Conservation (phyloP, 768 basidiomycete species). For the Tricholoma matsutake region DNA sequence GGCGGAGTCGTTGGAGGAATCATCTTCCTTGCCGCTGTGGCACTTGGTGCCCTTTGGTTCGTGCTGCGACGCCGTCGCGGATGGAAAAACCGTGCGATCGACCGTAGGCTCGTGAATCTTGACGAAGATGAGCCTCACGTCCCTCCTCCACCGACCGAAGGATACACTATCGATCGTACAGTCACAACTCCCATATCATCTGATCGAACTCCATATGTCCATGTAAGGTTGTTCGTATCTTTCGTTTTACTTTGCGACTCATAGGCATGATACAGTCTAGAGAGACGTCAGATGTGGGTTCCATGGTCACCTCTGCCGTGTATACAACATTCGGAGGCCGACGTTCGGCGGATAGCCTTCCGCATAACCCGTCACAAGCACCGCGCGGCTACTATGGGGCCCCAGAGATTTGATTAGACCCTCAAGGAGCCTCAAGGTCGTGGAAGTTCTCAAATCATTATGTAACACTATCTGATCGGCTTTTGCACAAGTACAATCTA, state of each 20-base stretch:
- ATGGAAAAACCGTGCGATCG: slow-evolving; percentile 4
- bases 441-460: no score
- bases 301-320: slow-evolving; percentile 25
- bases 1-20: slow-evolving; percentile 59
- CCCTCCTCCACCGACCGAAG: slow-evolving; percentile 8
- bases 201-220: slow-evolving; percentile 1
- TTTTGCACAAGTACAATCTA: no score
- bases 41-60: slow-evolving; percentile 38
- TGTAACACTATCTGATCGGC: no score
- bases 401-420: slow-evolving; percentile 26
- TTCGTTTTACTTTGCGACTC: not conserved
- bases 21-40: slow-evolving; percentile 38
- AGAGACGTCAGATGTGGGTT: slow-evolving; percentile 20
- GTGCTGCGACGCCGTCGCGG: slow-evolving; percentile 17
- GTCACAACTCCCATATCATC: slow-evolving; percentile 12
- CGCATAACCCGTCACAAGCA: slow-evolving; percentile 15
- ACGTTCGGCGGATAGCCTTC: slow-evolving; percentile 30
- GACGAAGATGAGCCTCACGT: slow-evolving; percentile 12
- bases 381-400: slow-evolving; percentile 29
- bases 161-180: not conserved
- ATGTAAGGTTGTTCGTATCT: not conserved
- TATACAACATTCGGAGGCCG: slow-evolving; percentile 27
- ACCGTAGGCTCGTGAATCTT: slow-evolving; percentile 9
- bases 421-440: not conserved
- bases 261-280: slow-evolving; percentile 4